Base-by-base conservation (phyloP, 257 asterid species). In the Henckelia pumila region DNA sequence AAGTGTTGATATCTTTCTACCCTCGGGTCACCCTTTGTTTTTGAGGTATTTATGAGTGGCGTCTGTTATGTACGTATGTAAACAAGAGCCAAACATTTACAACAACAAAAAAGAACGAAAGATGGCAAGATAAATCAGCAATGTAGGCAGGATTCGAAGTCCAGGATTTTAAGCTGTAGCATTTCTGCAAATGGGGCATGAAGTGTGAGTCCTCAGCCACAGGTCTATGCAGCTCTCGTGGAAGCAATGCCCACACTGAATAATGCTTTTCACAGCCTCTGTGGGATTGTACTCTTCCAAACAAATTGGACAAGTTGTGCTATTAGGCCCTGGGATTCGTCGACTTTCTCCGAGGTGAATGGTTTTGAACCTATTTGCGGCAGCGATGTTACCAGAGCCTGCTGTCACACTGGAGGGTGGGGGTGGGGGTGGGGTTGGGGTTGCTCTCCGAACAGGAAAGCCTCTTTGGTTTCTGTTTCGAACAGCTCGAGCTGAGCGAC, bases 121-220 rank as follows among this genome's bases (percentile, higher is more conserved):
- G 14, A 40, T 40, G 52, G 19, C 6, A 9, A 35, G 47, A 35
- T 35, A 28, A 35, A 35, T 32, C 47, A 35, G 5, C 30, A 28
- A 4, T 28, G 30, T 30, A 30, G 4, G 2, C 30, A 35, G 16
- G 14, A 10, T 13, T 11, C n/a, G 19, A 1, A 5, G 8, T 47
- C 55, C 21, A 16, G 20, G 55, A 47, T 8, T 16, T 30, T 14
- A 14, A 20, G 11, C 20, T 4, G 61, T 60, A 21, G 80, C 21
- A 47, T 59, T 72, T 61, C 89, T 59, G 67, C 89, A 84, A 21
- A 77, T 24, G 4, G 88, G 85, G 23, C 88, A 75, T 13, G 67
- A 59, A 9, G 61, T 58, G 37, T 76, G 74, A 55, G 70, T 62
- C 60, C 70, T 55, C 40, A 79, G 40, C 84, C 87, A 82, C 37